These are phyloP conservation scores for Amanita pseudoporphyria DNA, from an alignment of 768 basidiomycete genomes.

Conservation along the genomic window DNA sequence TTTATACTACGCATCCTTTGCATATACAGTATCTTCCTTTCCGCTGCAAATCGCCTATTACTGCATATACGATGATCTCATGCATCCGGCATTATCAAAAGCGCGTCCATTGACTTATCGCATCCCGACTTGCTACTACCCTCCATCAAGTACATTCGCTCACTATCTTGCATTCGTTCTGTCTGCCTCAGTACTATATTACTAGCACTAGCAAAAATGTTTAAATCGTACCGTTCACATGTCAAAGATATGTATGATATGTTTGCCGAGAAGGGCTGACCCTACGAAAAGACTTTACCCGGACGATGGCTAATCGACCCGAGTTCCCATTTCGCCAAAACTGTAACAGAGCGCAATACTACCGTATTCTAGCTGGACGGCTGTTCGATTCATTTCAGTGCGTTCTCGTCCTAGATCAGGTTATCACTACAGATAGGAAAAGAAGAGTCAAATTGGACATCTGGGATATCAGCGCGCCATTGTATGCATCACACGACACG, in stretches of 20 bases:
- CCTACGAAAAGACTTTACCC: background rate
- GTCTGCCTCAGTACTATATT: background rate
- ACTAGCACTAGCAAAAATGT: background rate
- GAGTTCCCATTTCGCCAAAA: background rate
- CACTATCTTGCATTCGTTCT: slow-evolving; percentile 3
- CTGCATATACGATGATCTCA: slow-evolving; percentile 7
- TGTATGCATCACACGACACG: background rate
- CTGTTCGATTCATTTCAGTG: slow-evolving; percentile 40
- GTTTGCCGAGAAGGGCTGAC: background rate
- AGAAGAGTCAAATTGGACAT: slow-evolving; percentile 37
- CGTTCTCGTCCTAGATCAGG: slow-evolving; percentile 30
- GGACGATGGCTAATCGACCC: background rate
- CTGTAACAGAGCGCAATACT: slow-evolving; percentile 3
- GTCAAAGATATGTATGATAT: background rate
- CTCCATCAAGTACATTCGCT: background rate
- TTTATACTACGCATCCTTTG: slow-evolving; percentile 8
- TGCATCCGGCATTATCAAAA: slow-evolving; percentile 3
- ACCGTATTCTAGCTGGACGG: slow-evolving; percentile 31
- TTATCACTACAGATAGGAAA: slow-evolving; percentile 36
- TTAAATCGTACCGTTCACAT: background rate
- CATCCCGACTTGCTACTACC: background rate
- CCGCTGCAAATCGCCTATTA: background rate
- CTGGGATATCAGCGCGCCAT: background rate
- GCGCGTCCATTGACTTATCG: background rate
- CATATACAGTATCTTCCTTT: slow-evolving; percentile 6